Conservation (phyloP, 140 eudicot genomes). For the Stevia rebaudiana region DNA sequence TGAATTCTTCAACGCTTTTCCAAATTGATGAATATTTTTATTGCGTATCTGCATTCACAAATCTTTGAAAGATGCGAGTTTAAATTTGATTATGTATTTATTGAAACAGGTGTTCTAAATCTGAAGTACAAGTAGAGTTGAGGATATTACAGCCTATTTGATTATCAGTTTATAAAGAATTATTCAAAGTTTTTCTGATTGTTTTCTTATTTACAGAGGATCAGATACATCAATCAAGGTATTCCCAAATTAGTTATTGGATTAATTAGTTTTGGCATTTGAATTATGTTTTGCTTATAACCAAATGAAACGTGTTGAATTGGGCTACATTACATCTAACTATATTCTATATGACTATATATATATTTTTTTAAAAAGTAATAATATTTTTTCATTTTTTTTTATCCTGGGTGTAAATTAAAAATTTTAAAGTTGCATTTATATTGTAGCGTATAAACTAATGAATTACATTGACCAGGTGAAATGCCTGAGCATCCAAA, state of each 20-base stretch:
- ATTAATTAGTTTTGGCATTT: not conserved
- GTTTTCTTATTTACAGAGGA: not conserved
- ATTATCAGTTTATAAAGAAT: not conserved
- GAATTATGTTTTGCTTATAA: not conserved
- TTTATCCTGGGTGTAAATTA: not conserved
- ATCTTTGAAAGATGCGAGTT: not conserved
- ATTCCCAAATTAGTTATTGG: not conserved
- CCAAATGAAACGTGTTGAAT: not conserved
- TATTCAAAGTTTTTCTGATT: not conserved
- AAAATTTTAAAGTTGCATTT: not conserved
- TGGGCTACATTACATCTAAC: not conserved
- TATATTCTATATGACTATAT: not conserved
- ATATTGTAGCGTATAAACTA: not conserved
- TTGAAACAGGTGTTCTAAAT: not conserved
- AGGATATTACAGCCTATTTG: not conserved
- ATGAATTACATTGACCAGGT: slow-evolving; percentile 16
- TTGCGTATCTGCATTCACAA: not conserved
- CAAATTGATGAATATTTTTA: not conserved
- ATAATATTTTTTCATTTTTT: not conserved
- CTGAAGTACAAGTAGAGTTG: not conserved
- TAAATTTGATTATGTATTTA: not conserved
- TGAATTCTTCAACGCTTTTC: too few species aligned
- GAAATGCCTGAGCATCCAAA: slow-evolving; percentile 28
- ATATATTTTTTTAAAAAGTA: too few species aligned
- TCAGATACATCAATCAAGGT: not conserved